Evolutionary conservation across 2,329 filamentous ascomycete species (phyloP).

Genomic region (Aschersonia sp.): DNA sequence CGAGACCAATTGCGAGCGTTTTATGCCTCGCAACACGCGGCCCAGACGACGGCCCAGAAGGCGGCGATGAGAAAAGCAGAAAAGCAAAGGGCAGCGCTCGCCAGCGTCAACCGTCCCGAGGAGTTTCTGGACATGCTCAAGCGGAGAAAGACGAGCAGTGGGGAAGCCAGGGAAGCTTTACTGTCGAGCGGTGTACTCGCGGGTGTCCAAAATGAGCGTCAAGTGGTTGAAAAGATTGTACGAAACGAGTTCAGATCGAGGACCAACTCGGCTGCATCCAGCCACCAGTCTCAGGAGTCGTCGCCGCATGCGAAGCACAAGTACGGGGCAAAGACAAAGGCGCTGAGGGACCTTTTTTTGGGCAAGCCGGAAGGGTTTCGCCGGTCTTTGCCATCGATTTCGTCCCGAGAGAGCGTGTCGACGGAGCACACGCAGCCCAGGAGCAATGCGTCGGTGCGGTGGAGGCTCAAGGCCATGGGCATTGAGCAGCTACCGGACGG

Average conservation of each 20-base stretch:
- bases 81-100: conserved; percentile 11
- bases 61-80: conserved; percentile 15
- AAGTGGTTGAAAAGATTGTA: conserved; percentile 20
- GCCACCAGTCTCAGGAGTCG: conserved; percentile 5
- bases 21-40: conserved; percentile 22
- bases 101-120: conserved; percentile 17
- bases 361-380: conserved; percentile 19
- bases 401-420: conserved; percentile 12
- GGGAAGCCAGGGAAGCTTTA: conserved; percentile 21
- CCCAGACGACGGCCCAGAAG: conserved; percentile 17
- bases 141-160: conserved; percentile 14
- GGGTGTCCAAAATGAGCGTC: conserved; percentile 23
- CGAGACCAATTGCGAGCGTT: conserved; percentile 35
- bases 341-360: conserved; percentile 19
- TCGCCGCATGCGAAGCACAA: conserved; percentile 7
- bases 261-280: conserved; percentile 9
- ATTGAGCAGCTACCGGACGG: conserved; percentile 38
- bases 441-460: conserved; percentile 27
- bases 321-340: conserved; percentile 19
- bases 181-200: conserved; percentile 26
- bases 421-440: conserved; percentile 12
- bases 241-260: conserved; percentile 10
- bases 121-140: conserved; percentile 19
- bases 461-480: conserved; percentile 33
- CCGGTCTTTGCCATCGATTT: conserved; percentile 22